These are phyloP conservation scores for Hylodesmum podocarpum DNA, from an alignment of 306 rosid species.

Conservation along the genomic window DNA sequence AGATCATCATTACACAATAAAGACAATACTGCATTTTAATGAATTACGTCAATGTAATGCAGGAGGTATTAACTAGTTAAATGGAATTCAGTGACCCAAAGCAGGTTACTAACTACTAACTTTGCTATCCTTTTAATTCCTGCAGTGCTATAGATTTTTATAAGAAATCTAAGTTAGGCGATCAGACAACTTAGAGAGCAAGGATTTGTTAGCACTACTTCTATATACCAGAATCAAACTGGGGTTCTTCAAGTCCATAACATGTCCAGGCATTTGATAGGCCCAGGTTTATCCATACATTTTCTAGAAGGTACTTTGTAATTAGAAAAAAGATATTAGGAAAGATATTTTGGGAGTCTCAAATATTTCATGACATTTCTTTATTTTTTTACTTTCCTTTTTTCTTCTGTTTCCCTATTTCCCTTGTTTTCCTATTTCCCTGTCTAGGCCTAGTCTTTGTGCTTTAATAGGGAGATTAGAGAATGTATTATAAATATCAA, in stretches of 20 bases:
- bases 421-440: too few species aligned
- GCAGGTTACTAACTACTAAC: background rate
- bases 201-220: background rate
- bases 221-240: background rate
- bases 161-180: slow-evolving; percentile 6
- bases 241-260: background rate
- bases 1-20: slow-evolving; percentile 20
- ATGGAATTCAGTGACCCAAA: background rate
- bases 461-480: too few species aligned
- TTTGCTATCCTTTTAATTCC: background rate
- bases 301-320: background rate
- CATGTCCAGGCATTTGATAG: background rate
- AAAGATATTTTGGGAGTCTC: too few species aligned
- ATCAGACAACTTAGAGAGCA: background rate
- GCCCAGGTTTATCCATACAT: background rate
- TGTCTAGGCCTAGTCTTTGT: too few species aligned
- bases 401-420: too few species aligned
- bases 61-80: background rate
- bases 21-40: background rate
- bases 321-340: too few species aligned
- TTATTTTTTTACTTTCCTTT: too few species aligned
- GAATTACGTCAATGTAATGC: background rate
- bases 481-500: too few species aligned
- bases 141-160: background rate
- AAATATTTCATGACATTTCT: too few species aligned